A percentile compares a stretch with the other conserved stretches of the same genome.
Conservation (phyloP, 2,329 filamentous ascomycete genomes). For the Thermothelomyces thermophilus region DNA sequence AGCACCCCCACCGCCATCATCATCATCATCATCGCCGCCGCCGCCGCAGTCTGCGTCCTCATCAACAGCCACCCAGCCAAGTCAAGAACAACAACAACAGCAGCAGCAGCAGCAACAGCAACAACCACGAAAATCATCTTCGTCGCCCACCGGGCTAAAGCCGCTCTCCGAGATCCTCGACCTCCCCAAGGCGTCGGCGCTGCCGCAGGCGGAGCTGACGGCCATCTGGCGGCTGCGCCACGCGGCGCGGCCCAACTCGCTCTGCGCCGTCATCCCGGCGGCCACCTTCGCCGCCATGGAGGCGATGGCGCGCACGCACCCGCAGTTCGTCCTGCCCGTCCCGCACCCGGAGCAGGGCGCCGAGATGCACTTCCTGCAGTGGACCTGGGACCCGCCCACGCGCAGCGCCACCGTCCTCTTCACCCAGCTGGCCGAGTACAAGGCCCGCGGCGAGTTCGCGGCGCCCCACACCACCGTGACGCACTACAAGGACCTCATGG, state of each 20-base stretch:
- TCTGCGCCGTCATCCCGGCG: constrained; percentile 78
- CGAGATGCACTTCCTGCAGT: constrained; percentile 95
- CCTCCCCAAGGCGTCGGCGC: constrained; percentile 64
- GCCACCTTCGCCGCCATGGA: constrained; percentile 69
- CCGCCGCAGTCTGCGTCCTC: not conserved
- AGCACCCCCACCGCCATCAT: not conserved
- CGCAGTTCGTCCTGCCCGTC: constrained; percentile 86
- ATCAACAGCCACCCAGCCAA: constrained; percentile 8
- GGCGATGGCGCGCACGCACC: constrained; percentile 62
- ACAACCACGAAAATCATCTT: constrained; percentile 18
- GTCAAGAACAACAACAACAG: constrained; percentile 15
- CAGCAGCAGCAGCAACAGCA: constrained; percentile 7
- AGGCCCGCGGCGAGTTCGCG: constrained; percentile 81
- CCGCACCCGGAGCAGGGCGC: constrained; percentile 63
- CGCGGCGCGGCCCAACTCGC: constrained; percentile 60
- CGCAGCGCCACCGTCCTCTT: constrained; percentile 75
- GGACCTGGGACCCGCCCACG: constrained; percentile 71
- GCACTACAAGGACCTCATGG: constrained; percentile 74
- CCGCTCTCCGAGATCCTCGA: constrained; percentile 58
- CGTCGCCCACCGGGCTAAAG: constrained; percentile 33
- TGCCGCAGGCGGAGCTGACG: constrained; percentile 77
- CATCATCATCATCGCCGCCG: constrained; percentile 12
- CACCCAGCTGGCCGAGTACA: constrained; percentile 89
- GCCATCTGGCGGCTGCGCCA: constrained; percentile 87
- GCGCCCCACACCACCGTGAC: constrained; percentile 91